phyloP scores from a whole-genome alignment of 108 stramenopile species.

The Skeletonema tropicum region DNA sequence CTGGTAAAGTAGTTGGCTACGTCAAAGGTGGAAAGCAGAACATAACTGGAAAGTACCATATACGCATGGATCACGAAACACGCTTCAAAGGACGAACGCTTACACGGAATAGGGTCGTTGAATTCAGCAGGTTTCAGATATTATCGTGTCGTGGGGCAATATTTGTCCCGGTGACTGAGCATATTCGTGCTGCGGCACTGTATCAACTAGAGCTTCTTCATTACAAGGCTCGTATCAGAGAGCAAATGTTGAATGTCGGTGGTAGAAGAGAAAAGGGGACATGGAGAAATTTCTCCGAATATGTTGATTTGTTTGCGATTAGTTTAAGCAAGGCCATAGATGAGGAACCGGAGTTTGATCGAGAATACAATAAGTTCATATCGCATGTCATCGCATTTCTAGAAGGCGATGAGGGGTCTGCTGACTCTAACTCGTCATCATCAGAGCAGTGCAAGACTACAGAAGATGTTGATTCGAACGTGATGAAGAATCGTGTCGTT shows the following conservation, averaged over 20 bases:
- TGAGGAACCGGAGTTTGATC: slow-evolving; percentile 82
- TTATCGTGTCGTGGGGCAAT: slow-evolving; percentile 69
- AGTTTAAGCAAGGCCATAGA: slow-evolving; percentile 83
- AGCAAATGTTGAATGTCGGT: slow-evolving; percentile 32
- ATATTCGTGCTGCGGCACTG: slow-evolving; percentile 73
- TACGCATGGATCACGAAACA: slow-evolving; percentile 40
- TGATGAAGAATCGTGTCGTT: neutral
- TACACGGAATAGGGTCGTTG: slow-evolving; percentile 24
- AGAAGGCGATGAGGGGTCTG: slow-evolving; percentile 52
- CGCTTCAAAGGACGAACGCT: slow-evolving; percentile 40
- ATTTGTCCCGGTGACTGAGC: slow-evolving; percentile 84
- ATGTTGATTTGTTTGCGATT: slow-evolving; percentile 70
- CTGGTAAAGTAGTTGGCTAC: slow-evolving; percentile 66
- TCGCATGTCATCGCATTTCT: slow-evolving; percentile 67
- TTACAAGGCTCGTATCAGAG: slow-evolving; percentile 63
- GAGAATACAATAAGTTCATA: slow-evolving; percentile 75
- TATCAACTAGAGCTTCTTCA: slow-evolving; percentile 79
- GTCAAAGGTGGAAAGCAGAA: slow-evolving; percentile 62
- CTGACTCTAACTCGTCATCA: neutral
- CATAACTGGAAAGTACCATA: slow-evolving; percentile 64
- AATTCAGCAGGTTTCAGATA: slow-evolving; percentile 67
- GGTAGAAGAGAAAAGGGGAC: slow-evolving; percentile 23
- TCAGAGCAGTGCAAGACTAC: neutral
- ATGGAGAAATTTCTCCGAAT: slow-evolving; percentile 67
- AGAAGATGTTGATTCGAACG: neutral